These are phyloP conservation scores for Boletus subparvulus DNA, from an alignment of 768 basidiomycete genomes.

Conservation along the genomic window DNA sequence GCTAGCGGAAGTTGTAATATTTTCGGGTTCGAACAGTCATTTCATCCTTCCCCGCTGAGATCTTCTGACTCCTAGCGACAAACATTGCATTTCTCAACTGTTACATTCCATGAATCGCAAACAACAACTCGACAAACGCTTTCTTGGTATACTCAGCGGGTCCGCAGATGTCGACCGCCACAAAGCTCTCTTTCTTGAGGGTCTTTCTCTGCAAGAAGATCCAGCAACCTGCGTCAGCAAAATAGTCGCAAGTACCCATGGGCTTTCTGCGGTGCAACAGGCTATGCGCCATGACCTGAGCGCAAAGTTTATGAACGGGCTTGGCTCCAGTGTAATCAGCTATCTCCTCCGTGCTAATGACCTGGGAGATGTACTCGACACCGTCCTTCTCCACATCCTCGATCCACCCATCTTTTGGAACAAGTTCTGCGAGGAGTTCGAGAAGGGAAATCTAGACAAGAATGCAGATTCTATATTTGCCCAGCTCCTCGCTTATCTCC, in stretches of 20 bases:
- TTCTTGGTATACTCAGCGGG: slow-evolving; percentile 36
- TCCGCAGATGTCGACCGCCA: slow-evolving; percentile 23
- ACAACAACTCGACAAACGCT: slow-evolving; percentile 34
- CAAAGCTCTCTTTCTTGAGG: slow-evolving; percentile 45
- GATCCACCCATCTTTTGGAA: slow-evolving; percentile 55
- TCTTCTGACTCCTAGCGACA: no score
- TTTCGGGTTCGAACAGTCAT: no score
- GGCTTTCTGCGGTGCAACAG: slow-evolving; percentile 39
- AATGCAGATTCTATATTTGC: slow-evolving; percentile 41
- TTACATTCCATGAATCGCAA: slow-evolving; percentile 21
- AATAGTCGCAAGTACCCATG: slow-evolving; percentile 37
- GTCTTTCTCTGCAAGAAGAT: slow-evolving; percentile 42
- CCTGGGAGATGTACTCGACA: slow-evolving; percentile 39
- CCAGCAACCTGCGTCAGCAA: slow-evolving; percentile 37
- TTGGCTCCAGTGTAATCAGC: slow-evolving; percentile 35
- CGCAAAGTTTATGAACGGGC: slow-evolving; percentile 42
- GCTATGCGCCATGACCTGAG: slow-evolving; percentile 43
- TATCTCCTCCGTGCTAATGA: slow-evolving; percentile 41
- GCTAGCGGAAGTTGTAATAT: no score
- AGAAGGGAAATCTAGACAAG: slow-evolving; percentile 32
- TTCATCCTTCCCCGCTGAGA: no score
- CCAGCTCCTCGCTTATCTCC: slow-evolving; percentile 50
- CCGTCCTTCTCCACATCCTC: slow-evolving; percentile 41
- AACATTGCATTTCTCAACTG: neutral
- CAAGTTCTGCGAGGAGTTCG: slow-evolving; percentile 37